Conservation (phyloP, 129 eudicot genomes). For the Lactuca sativa region DNA sequence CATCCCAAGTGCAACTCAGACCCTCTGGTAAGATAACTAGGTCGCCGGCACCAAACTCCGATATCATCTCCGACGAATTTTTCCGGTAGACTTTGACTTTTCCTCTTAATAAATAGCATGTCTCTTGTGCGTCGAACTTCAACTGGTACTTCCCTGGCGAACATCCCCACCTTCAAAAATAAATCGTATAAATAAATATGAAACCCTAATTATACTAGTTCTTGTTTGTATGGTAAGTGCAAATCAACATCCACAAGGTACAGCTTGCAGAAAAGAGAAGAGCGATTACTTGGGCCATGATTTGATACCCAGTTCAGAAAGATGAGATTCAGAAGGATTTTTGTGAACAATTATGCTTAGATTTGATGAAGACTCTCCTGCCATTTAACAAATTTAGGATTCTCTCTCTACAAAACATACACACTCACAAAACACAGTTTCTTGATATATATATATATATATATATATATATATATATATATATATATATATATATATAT, state of each 20-base stretch:
- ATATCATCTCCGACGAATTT: conserved; percentile 56
- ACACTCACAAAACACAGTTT: not conserved
- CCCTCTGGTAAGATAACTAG: conserved; percentile 84
- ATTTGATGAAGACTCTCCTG: conserved; percentile 56
- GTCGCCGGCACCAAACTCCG: conserved; percentile 95
- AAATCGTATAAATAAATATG: not conserved
- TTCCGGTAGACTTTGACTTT: conserved; percentile 80
- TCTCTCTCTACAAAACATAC: conserved; percentile 15
- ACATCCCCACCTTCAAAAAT: conserved; percentile 79
- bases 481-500: not conserved
- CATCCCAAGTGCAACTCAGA: conserved; percentile 96
- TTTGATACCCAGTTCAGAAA: conserved; percentile 78
- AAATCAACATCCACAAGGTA: conserved; percentile 25
- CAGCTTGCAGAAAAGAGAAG: conserved; percentile 12
- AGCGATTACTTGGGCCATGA: conserved; percentile 88
- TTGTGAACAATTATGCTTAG: conserved; percentile 67
- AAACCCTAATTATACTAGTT: conserved; percentile 16
- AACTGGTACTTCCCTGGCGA: conserved; percentile 88
- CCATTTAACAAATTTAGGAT: conserved; percentile 35
- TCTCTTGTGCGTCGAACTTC: conserved; percentile 84
- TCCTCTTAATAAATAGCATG: conserved; percentile 73
- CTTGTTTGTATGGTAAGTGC: conserved; percentile 11
- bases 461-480: conserved; percentile 4
- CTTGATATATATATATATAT: conserved; percentile 17
- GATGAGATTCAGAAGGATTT: conserved; percentile 75